Conservation (phyloP, 371 early-diverging fungal species). For the Synchytrium microbalum region DNA sequence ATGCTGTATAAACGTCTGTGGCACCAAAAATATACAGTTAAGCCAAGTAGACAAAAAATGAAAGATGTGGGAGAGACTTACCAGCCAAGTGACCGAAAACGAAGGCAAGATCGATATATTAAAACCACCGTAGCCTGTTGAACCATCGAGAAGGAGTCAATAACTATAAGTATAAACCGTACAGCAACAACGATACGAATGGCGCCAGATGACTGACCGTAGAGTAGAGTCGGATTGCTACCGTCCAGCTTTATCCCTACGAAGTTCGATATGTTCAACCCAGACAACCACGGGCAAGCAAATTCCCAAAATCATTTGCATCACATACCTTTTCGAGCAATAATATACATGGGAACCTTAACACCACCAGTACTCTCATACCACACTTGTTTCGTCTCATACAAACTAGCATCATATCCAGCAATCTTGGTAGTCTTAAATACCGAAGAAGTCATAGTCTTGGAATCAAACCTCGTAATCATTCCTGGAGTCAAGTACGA, state of each 20-base stretch:
- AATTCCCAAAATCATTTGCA: not conserved
- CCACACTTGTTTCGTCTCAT: constrained; percentile 52
- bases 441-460: constrained; percentile 18
- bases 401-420: constrained; percentile 29
- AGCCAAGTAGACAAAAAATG: not conserved
- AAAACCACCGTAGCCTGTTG: constrained; percentile 36
- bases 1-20: constrained; percentile 5
- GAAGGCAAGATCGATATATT: constrained; percentile 42
- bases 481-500: constrained; percentile 49
- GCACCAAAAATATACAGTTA: not conserved
- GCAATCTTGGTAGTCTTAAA: constrained; percentile 36
- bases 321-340: constrained; percentile 36
- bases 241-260: constrained; percentile 35
- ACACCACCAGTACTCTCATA: constrained; percentile 53
- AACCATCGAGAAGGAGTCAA: constrained; percentile 1
- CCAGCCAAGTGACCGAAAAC: constrained; percentile 33
- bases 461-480: constrained; percentile 39
- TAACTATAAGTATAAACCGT: constrained; percentile 43
- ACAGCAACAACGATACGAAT: too few relatives aligned
- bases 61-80: not conserved
- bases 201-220: too few relatives aligned
- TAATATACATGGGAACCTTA: constrained; percentile 59
- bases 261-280: too few relatives aligned
- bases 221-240: constrained; percentile 47
- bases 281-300: not conserved